A percentile compares a stretch with the other conserved stretches of the same genome.
Evolutionary conservation across 2,329 filamentous ascomycete species (phyloP).

Genomic region (Davidsoniella virescens): DNA sequence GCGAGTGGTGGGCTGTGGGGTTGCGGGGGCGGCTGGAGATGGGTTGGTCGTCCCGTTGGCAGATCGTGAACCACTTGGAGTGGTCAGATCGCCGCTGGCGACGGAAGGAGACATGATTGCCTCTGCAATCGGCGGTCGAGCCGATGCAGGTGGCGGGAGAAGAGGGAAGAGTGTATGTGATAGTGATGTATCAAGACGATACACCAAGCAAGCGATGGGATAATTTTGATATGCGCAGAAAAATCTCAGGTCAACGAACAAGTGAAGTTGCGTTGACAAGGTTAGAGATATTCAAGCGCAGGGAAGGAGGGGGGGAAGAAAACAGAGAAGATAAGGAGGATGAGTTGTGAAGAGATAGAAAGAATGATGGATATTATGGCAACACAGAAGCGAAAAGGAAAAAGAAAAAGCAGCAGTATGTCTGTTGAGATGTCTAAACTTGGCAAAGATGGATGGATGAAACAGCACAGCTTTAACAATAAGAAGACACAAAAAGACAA

Average conservation of each 20-base stretch:
- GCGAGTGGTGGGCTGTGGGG: background rate
- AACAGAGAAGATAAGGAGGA: too few relatives aligned
- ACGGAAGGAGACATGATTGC: background rate
- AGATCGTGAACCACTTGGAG: too few relatives aligned
- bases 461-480: background rate
- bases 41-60: background rate
- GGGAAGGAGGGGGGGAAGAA: too few relatives aligned
- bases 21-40: background rate
- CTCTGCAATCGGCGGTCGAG: background rate
- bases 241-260: too few relatives aligned
- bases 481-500: too few relatives aligned
- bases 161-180: slow-evolving; percentile 1
- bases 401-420: background rate
- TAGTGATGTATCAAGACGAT: background rate
- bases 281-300: too few relatives aligned
- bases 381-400: slow-evolving; percentile 1
- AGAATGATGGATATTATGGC: background rate
- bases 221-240: too few relatives aligned
- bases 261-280: too few relatives aligned
- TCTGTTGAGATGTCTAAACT: too few relatives aligned
- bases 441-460: background rate
- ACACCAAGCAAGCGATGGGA: too few relatives aligned
- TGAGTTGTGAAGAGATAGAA: too few relatives aligned
- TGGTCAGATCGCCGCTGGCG: background rate
- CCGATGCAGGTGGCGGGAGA: slow-evolving; percentile 12